These are phyloP conservation scores for Blepharisma stoltei DNA, from an alignment of 73 alveolate genomes.

Conservation along the genomic window DNA sequence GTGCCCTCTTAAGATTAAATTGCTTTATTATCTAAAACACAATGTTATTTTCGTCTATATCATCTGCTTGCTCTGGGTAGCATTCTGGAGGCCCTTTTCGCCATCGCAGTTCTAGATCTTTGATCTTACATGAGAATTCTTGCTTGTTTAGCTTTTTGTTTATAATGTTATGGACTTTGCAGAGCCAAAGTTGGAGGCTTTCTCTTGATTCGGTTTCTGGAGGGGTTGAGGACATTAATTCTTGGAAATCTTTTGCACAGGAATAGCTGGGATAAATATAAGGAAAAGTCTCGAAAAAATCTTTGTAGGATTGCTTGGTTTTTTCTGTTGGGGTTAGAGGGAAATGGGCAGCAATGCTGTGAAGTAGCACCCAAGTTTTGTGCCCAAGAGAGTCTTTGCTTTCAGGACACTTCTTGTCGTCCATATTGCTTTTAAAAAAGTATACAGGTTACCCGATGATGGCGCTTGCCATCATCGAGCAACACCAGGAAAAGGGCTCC, in stretches of 20 bases:
- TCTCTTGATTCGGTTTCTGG: slow-evolving; percentile 51
- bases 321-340: slow-evolving; percentile 53
- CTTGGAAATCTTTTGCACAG: slow-evolving; percentile 52
- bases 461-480: no score
- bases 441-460: no score
- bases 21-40: no score
- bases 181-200: slow-evolving; percentile 53
- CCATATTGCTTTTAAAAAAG: no score
- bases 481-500: no score
- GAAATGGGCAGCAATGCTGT: slow-evolving; percentile 42
- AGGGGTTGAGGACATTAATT: slow-evolving; percentile 40
- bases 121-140: slow-evolving; percentile 40
- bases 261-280: slow-evolving; percentile 52
- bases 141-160: slow-evolving; percentile 55
- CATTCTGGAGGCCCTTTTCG: slow-evolving; percentile 14
- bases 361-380: slow-evolving; percentile 59
- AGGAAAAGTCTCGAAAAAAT: slow-evolving; percentile 45
- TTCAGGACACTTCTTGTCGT: background rate
- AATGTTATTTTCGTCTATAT: no score
- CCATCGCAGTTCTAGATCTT: slow-evolving; percentile 25
- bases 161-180: slow-evolving; percentile 59
- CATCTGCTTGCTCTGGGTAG: background rate
- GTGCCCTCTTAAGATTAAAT: no score
- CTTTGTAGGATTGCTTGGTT: slow-evolving; percentile 24
- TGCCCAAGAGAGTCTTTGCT: slow-evolving; percentile 37